phyloP scores from a whole-genome alignment of 129 eudicot species.

The Flaveria ramosissima region DNA sequence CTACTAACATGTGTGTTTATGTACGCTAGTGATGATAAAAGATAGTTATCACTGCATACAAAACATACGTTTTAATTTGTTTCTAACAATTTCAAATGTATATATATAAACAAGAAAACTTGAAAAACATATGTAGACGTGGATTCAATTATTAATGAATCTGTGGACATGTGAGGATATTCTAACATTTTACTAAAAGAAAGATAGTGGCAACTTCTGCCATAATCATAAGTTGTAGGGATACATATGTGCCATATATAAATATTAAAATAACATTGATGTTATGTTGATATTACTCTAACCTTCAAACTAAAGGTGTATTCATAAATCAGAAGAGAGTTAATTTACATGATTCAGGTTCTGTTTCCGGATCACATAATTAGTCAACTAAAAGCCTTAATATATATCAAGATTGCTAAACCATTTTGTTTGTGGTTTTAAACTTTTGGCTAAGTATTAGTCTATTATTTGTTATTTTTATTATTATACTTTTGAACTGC shows the following conservation, averaged over 20 bases:
- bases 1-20: too few relatives aligned
- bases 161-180: conserved; percentile 30
- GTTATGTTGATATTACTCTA: not conserved
- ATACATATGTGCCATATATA: not conserved
- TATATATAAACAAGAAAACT: too few relatives aligned
- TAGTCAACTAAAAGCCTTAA: too few relatives aligned
- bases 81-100: too few relatives aligned
- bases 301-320: not conserved
- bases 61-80: too few relatives aligned
- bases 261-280: not conserved
- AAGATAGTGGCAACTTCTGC: conserved; percentile 5
- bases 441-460: not conserved
- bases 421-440: not conserved
- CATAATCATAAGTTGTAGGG: conserved; percentile 11
- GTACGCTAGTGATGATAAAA: too few relatives aligned
- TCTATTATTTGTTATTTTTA: too few relatives aligned
- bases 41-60: too few relatives aligned
- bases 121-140: conserved; percentile 4
- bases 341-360: not conserved
- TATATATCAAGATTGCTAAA: too few relatives aligned
- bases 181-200: conserved; percentile 28
- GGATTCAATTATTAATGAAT: conserved; percentile 24
- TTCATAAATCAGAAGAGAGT: not conserved
- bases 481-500: not conserved
- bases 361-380: not conserved